phyloP scores from a whole-genome alignment of 805 yeast species.

The Cyberlindnera samutprakarnensis region DNA sequence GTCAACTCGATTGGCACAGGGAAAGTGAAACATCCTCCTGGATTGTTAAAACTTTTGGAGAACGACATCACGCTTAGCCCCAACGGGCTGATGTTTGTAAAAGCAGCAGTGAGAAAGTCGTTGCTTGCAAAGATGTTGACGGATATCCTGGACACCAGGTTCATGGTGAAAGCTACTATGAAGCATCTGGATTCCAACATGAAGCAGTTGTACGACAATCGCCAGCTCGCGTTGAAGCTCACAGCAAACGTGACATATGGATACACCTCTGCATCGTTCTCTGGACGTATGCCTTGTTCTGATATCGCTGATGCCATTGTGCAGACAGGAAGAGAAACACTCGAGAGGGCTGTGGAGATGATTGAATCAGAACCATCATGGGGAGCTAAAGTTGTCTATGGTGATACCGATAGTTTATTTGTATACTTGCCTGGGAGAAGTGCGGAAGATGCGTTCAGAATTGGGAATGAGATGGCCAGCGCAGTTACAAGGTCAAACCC shows the following conservation, averaged over 20 bases:
- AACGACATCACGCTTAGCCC: slow-evolving; percentile 69
- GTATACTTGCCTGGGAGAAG: slow-evolving; percentile 83
- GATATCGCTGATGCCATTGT: slow-evolving; percentile 95
- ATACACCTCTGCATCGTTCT: slow-evolving; percentile 87
- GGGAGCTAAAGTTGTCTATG: slow-evolving; percentile 93
- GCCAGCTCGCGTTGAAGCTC: slow-evolving; percentile 82
- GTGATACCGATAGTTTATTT: slow-evolving; percentile 93
- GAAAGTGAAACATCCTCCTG: slow-evolving; percentile 44
- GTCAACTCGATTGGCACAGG: slow-evolving; percentile 42
- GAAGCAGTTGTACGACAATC: slow-evolving; percentile 53
- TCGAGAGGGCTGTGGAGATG: slow-evolving; percentile 58
- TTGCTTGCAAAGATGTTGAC: slow-evolving; percentile 75
- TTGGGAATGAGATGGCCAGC: slow-evolving; percentile 66
- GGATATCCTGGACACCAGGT: slow-evolving; percentile 74
- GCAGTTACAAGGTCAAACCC: slow-evolving; percentile 62
- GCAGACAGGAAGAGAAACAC: slow-evolving; percentile 79
- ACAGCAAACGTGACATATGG: slow-evolving; percentile 97
- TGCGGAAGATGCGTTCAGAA: slow-evolving; percentile 63
- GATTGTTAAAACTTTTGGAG: slow-evolving; percentile 43
- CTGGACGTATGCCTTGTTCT: slow-evolving; percentile 96
- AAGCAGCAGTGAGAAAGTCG: slow-evolving; percentile 58
- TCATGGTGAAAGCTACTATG: slow-evolving; percentile 74
- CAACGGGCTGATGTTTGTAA: slow-evolving; percentile 77
- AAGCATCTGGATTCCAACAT: slow-evolving; percentile 42
- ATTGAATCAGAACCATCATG: slow-evolving; percentile 56